Evolutionary conservation across 164 flowering plant species (phyloP).

Genomic region (Sextonia rubra): DNA sequence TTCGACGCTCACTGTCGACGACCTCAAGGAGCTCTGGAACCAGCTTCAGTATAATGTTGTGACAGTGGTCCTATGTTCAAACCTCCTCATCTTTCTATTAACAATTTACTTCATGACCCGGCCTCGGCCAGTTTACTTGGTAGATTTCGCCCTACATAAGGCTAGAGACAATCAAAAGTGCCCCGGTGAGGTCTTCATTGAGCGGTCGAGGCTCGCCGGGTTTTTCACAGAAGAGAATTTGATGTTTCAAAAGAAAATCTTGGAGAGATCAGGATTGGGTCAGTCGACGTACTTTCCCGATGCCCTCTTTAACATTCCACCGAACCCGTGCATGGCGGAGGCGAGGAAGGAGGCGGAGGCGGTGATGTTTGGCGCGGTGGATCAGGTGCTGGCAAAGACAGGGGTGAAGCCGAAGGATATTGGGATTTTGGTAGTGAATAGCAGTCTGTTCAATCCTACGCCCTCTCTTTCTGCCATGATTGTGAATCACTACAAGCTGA

Average conservation of each 20-base stretch:
- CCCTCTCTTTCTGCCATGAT: constrained; percentile 81
- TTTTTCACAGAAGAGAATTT: constrained; percentile 45
- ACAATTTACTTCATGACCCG: constrained; percentile 68
- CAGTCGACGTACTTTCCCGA: constrained; percentile 63
- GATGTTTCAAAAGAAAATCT: constrained; percentile 55
- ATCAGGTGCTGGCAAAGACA: constrained; percentile 56
- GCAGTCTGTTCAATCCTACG: constrained; percentile 75
- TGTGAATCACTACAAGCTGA: constrained; percentile 70
- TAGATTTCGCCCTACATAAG: constrained; percentile 65
- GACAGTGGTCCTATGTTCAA: constrained; percentile 47
- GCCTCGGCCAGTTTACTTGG: constrained; percentile 66
- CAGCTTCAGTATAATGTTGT: constrained; percentile 51
- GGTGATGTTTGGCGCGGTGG: constrained; percentile 77
- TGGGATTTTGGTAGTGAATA: constrained; percentile 63
- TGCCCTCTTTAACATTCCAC: constrained; percentile 63
- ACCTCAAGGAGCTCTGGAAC: constrained; percentile 48
- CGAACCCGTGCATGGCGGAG: constrained; percentile 70
- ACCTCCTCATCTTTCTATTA: constrained; percentile 51
- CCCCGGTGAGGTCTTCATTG: constrained; percentile 55
- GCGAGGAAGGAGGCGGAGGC: constrained; percentile 67
- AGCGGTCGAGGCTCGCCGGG: constrained; percentile 37
- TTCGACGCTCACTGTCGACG: constrained; percentile 50
- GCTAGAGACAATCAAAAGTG: constrained; percentile 61
- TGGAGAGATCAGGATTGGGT: constrained; percentile 71
- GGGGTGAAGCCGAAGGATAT: constrained; percentile 56